These are phyloP conservation scores for Tulasnella sp. DNA, from an alignment of 768 basidiomycete genomes.

Conservation along the genomic window DNA sequence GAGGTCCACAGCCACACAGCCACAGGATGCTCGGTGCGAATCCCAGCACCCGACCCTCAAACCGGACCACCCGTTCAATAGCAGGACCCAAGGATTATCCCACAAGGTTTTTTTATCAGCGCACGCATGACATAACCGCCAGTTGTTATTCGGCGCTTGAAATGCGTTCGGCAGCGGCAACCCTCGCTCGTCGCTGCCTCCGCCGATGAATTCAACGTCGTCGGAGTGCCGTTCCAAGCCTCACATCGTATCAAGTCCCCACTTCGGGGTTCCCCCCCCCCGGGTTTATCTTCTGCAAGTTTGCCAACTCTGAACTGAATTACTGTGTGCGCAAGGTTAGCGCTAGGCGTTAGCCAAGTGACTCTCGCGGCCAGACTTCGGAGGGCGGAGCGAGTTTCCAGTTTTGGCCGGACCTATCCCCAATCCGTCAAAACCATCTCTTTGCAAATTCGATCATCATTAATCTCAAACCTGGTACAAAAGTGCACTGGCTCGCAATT, in stretches of 20 bases:
- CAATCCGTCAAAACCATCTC: background rate
- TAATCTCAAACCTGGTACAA: background rate
- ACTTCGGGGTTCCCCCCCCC: background rate
- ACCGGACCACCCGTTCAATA: background rate
- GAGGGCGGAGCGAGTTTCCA: constrained; percentile 2
- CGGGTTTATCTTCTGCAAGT: background rate
- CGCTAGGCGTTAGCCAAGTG: background rate
- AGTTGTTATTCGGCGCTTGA: background rate
- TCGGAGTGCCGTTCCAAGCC: background rate
- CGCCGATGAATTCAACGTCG: background rate
- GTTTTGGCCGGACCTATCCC: background rate
- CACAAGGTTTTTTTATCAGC: background rate
- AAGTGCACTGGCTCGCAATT: background rate
- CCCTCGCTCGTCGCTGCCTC: background rate
- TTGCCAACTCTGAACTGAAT: background rate
- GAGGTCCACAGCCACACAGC: constrained; percentile 11
- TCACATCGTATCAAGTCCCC: background rate
- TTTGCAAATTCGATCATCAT: background rate
- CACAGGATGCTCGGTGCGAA: background rate
- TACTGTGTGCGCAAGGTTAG: background rate
- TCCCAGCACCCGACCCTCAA: background rate
- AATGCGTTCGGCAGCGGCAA: background rate
- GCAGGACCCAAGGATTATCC: background rate
- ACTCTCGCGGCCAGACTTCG: background rate
- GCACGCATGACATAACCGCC: background rate